Percentiles rank a stretch among this genome's conserved stretches.
Conservation (phyloP, 306 rosid genomes). For the Prunus armeniaca region DNA sequence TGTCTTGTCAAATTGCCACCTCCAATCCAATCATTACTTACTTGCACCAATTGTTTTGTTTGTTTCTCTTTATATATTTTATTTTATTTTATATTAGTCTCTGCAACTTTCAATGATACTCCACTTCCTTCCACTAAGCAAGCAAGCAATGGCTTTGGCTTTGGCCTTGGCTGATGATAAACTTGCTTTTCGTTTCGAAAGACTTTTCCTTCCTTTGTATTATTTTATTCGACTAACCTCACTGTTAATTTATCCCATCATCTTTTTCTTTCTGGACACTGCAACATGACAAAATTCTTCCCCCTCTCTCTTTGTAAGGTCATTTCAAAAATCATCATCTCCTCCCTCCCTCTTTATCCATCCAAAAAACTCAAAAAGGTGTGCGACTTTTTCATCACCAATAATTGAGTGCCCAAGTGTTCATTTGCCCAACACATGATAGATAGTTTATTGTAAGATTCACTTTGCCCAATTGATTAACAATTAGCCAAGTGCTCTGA, state of each 20-base stretch:
- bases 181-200: not conserved
- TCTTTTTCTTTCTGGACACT: not conserved
- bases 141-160: not conserved
- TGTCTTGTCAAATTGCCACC: not conserved
- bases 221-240: not conserved
- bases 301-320: not conserved
- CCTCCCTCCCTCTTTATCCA: not conserved
- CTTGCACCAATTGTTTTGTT: not conserved
- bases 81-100: not conserved
- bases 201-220: not conserved
- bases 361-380: not conserved
- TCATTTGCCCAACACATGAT: conserved; percentile 3
- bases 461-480: not conserved
- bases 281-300: conserved; percentile 6
- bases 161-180: not conserved
- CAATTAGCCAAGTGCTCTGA: not conserved
- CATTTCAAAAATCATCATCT: conserved; percentile 4
- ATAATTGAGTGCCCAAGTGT: conserved; percentile 3
- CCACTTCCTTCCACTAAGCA: not conserved
- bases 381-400: conserved; percentile 1
- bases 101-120: conserved; percentile 2
- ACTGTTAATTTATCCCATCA: not conserved
- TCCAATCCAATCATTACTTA: not conserved
- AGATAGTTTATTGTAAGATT: not conserved
- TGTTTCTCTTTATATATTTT: not conserved